Conservation (phyloP, 2,329 filamentous ascomycete genomes). For the Myriosclerotinia curreyana region DNA sequence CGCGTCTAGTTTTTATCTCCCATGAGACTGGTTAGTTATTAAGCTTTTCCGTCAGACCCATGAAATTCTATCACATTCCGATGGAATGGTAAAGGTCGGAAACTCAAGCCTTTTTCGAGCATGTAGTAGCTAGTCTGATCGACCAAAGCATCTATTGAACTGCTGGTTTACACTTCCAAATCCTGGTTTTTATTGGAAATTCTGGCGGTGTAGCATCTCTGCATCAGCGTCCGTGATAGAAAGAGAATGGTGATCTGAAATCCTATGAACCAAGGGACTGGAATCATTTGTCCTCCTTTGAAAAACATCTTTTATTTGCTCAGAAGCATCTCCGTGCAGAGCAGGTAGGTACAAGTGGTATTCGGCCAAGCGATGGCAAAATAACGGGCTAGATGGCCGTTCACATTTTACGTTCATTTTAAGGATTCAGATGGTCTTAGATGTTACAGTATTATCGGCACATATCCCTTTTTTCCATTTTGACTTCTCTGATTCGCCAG, state of each 20-base stretch:
- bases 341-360: conserved; percentile 1
- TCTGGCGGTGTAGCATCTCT: conserved; percentile 13
- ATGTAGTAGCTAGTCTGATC: conserved; percentile 1
- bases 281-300: conserved; percentile 5
- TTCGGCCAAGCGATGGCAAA: background rate
- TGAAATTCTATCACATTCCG: conserved; percentile 2
- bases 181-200: background rate
- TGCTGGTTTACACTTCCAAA: background rate
- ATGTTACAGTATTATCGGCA: conserved; percentile 8
- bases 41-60: conserved; percentile 4
- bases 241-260: conserved; percentile 12
- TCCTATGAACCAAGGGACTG: conserved; percentile 8
- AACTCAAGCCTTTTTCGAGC: conserved; percentile 3
- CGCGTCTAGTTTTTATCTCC: conserved; percentile 7
- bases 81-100: conserved; percentile 14
- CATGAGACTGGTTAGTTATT: conserved; percentile 14
- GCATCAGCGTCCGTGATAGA: conserved; percentile 11
- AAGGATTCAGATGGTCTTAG: conserved; percentile 6
- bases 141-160: conserved; percentile 2
- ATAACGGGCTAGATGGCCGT: background rate
- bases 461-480: background rate
- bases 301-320: background rate
- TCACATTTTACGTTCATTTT: conserved; percentile 2
- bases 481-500: background rate
- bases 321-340: background rate